Evolutionary conservation across 257 asterid genomes (phyloP).

Genomic region (Apocynum venetum): DNA sequence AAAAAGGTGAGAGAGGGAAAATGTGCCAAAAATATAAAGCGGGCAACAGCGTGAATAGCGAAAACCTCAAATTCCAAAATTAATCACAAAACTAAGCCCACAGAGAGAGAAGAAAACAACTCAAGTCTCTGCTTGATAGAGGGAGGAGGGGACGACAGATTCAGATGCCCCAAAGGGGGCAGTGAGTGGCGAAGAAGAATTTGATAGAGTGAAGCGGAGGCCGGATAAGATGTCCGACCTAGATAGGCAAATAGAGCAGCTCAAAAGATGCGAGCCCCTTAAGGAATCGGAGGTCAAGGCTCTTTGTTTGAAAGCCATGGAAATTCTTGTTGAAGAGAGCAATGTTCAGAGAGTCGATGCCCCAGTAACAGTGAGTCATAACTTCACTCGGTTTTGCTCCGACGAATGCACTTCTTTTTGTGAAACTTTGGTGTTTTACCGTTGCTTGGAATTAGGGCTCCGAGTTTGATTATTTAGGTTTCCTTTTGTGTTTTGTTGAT

Average conservation of each 20-base stretch:
- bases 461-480: not conserved
- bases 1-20: not conserved
- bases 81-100: conserved; percentile 6
- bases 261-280: conserved; percentile 86
- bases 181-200: not conserved
- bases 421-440: too few species aligned
- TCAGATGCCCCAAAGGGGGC: not conserved
- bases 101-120: not conserved
- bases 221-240: conserved; percentile 69
- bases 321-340: conserved; percentile 92
- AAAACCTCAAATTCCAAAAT: conserved; percentile 24
- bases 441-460: not conserved
- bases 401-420: not conserved
- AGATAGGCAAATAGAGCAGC: conserved; percentile 91
- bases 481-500: not conserved
- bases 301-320: conserved; percentile 87
- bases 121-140: not conserved
- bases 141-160: not conserved
- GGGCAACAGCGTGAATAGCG: conserved; percentile 35
- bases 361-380: conserved; percentile 71
- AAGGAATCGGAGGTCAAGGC: conserved; percentile 81
- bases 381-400: not conserved
- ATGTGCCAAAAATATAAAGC: conserved; percentile 14
- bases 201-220: not conserved
- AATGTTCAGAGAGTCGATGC: conserved; percentile 96